Base-by-base conservation (phyloP, 148 eudicot genomes). In the Dianthus caryophyllus region DNA sequence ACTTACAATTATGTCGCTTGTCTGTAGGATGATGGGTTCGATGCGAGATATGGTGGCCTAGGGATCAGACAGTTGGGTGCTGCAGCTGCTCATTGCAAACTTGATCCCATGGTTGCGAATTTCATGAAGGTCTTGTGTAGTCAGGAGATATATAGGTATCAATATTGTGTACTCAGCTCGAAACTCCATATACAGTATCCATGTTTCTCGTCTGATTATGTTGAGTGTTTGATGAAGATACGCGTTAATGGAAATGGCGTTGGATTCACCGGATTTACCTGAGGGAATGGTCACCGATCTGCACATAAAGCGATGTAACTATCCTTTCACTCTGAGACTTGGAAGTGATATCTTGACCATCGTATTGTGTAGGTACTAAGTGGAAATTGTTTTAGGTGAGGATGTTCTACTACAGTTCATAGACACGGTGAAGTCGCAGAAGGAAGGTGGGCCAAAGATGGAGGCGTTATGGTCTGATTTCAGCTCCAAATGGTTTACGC, bases 171-270 rank as follows among this genome's bases (percentile, higher is more conserved):
- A 9, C 12, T 0, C n/a, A 8, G 7, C 20, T 33, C 4, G 15
- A 11, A 43, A 8, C 41, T 15, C 17, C 2, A 9, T 25, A 10
- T 38, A 18, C 38, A 16, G 14, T 72, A 25, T 26, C 13, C 16
- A 25, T 7, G 8, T 31, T 26, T 43, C 11, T 0, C 18, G 7
- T 57, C 43, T 38, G 15, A 1, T 36, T 47, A 17, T 68, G 18
- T n/a, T 12, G 3, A 9, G 3, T 14, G 12, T 25, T 21, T 4
- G 47, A 0, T 55, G 33, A 57, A 90, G 91, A 78, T 87, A 92
- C 76, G 93, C 94, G 24, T 36, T 92, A 75, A 87, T 85, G 91
- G 96, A 92, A 71, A 79, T 87, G 96, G 97, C 84, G 20, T 44
- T 77, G 33, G 97, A 92, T 62, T 33, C 70, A 13, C 86, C 88